Percentiles rank a stretch among this genome's conserved stretches.
Conservation (phyloP, 805 yeast genomes). For the Myxozyma kluyveri region DNA sequence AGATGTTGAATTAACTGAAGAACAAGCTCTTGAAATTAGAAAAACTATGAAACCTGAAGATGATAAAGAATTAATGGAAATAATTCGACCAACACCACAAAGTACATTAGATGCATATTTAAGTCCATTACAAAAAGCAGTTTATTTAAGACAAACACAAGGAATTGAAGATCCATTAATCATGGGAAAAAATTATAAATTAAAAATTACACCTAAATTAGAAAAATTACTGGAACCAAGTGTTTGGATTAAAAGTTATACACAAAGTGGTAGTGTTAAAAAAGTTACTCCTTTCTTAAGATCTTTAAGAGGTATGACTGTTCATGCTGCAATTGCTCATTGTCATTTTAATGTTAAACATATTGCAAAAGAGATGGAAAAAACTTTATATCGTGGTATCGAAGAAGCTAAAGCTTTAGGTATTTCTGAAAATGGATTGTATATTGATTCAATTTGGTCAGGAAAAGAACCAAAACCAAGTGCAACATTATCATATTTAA, state of each 20-base stretch:
- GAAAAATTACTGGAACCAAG: conserved; percentile 83
- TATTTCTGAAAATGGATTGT: conserved; percentile 58
- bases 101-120: conserved; percentile 16
- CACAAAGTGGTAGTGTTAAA: conserved; percentile 84
- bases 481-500: conserved; percentile 51
- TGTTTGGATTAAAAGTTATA: conserved; percentile 71
- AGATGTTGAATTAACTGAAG: conserved; percentile 2
- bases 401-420: conserved; percentile 63
- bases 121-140: conserved; percentile 24
- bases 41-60: conserved; percentile 12
- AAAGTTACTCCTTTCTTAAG: conserved; percentile 80
- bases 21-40: not conserved
- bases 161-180: conserved; percentile 21
- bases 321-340: conserved; percentile 82
- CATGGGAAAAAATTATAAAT: conserved; percentile 50
- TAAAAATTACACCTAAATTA: conserved; percentile 61
- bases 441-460: conserved; percentile 80
- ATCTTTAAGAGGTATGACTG: conserved; percentile 66
- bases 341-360: conserved; percentile 82
- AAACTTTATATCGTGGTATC: conserved; percentile 67
- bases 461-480: conserved; percentile 60
- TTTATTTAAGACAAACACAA: conserved; percentile 16
- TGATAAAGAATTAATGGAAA: conserved; percentile 15
- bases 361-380: conserved; percentile 74
- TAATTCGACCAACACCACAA: conserved; percentile 19